Base-by-base conservation (phyloP, 306 rosid genomes). In the Echinosophora koreensis region DNA sequence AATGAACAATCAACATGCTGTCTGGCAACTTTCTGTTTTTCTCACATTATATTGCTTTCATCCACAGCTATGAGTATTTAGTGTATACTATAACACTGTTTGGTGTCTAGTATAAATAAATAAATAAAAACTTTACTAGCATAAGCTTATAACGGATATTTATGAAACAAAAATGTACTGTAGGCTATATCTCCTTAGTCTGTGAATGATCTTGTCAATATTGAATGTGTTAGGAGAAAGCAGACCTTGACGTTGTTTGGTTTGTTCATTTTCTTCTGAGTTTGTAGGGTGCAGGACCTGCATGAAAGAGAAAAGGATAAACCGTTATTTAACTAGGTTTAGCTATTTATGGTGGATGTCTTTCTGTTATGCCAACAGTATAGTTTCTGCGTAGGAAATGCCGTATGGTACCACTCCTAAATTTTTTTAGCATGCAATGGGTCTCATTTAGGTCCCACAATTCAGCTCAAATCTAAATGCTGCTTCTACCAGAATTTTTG, bases 221-320 rank as follows among this genome's bases (percentile, higher is more conserved):
- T 56, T 74, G 17, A 50, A 69, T 66, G 69, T 64, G 22, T 60
- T 50, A 46, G 73, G 8, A 78, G 65, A 80, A 79, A 71, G 38
- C 86, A 10, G 15, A 89, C 97, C 95, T 89, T 64, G 85, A 79
- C 14, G 76, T 66, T 86, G 64, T 44, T 49, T 76, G 63, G 46
- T 35, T 56, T 68, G 63, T 62, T 72, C 82, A 15, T 81, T 83
- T 80, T 77, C 89, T 67, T 84, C 88, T 30, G 73, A 81, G 82
- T 76, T 82, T 70, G 77, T 77, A 34, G 77, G 76, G 65, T 86
- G 87, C 61, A 95, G 87, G 79, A 86, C 82, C 96, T 90, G 84
- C 83, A 85, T 66, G 47, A 65, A 78, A 46, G 73, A 68, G 17
- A 63, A 69, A 78, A 73, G 55, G 12, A 72, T 88, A 41, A 84